phyloP scores from a whole-genome alignment of 371 early-diverging fungal genomes.

The Syncephalis fuscata region DNA sequence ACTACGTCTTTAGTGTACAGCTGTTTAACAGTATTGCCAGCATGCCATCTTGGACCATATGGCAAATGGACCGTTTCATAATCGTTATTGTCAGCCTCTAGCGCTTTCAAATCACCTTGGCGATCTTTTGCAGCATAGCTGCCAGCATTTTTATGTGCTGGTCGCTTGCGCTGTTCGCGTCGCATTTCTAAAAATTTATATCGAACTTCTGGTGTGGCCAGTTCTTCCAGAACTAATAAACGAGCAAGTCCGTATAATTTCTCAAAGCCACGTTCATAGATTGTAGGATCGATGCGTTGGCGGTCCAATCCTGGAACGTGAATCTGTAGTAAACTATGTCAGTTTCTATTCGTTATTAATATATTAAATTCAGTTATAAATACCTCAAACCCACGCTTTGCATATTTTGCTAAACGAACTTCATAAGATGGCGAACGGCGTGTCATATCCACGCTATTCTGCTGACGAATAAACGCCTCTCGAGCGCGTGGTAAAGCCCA shows the following conservation, averaged over 20 bases:
- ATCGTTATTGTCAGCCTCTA: conserved; percentile 9
- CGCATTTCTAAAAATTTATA: conserved; percentile 8
- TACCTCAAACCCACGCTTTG: conserved; percentile 13
- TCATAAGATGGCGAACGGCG: conserved; percentile 17
- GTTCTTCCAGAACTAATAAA: conserved; percentile 12
- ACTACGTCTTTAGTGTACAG: conserved; percentile 9
- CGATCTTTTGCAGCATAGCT: conserved; percentile 1
- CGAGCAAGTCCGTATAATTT: conserved; percentile 13
- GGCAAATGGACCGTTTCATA: conserved; percentile 11
- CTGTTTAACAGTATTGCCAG: conserved; percentile 1
- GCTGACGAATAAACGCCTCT: conserved; percentile 9
- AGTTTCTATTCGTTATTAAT: background rate
- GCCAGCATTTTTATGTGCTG: conserved; percentile 10
- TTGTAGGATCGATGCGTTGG: conserved; percentile 10
- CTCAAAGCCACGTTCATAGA: conserved; percentile 11
- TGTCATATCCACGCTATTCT: conserved; percentile 13
- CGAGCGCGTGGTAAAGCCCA: conserved; percentile 12
- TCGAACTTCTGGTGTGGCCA: conserved; percentile 5
- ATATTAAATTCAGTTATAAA: background rate
- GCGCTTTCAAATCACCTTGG: conserved; percentile 2
- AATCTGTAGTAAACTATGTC: background rate
- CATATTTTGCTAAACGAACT: conserved; percentile 10
- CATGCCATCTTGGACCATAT: conserved; percentile 9
- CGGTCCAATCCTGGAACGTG: conserved; percentile 8
- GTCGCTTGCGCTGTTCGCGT: conserved; percentile 5